phyloP scores from a whole-genome alignment of 305 asterid species.

The Fraxinus greggii region DNA sequence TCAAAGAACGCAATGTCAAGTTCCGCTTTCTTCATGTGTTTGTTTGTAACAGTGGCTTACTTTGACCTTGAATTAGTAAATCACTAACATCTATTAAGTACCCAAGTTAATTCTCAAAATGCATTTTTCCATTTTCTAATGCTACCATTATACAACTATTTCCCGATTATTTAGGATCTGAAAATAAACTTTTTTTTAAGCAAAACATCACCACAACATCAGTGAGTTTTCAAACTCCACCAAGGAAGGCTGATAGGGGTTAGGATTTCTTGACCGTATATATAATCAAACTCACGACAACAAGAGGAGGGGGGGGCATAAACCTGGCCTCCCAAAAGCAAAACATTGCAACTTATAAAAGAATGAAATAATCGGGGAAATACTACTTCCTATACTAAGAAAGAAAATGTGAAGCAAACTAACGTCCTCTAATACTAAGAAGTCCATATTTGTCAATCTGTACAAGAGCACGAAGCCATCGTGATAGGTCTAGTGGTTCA shows the following conservation, averaged over 20 bases:
- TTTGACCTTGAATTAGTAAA: background rate
- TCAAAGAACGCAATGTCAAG: background rate
- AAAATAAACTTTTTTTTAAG: background rate
- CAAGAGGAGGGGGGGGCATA: background rate
- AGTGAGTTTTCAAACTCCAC: background rate
- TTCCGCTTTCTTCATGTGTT: background rate
- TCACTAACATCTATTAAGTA: background rate
- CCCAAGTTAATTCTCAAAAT: background rate
- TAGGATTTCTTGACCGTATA: background rate
- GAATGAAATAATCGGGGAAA: background rate
- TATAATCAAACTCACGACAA: background rate
- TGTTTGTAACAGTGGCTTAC: background rate
- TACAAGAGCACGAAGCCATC: background rate
- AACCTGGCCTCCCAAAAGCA: background rate
- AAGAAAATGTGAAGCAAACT: background rate
- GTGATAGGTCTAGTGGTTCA: background rate
- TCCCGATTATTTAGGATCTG: background rate
- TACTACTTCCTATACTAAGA: background rate
- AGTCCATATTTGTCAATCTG: background rate
- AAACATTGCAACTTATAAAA: background rate
- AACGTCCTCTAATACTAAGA: background rate
- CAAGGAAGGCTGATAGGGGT: background rate
- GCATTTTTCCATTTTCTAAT: background rate
- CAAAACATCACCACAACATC: background rate
- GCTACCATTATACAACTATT: background rate